Conservation (phyloP, 805 yeast genomes). For the Middelhovenomyces tepae region DNA sequence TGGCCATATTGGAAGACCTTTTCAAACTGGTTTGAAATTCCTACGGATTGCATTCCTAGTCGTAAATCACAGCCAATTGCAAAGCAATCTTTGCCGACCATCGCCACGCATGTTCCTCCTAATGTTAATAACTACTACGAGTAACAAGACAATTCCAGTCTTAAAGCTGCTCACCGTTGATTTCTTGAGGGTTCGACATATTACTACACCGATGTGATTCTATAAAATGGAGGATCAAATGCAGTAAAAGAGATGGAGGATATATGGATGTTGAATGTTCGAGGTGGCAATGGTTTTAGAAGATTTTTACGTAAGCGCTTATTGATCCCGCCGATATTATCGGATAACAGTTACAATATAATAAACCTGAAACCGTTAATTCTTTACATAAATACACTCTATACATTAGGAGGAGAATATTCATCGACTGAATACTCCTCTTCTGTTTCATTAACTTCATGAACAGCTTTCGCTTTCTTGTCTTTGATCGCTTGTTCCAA, state of each 20-base stretch:
- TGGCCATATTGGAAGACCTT: conserved; percentile 75
- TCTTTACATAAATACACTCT: too few relatives aligned
- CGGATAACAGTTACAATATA: too few relatives aligned
- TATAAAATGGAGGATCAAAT: too few relatives aligned
- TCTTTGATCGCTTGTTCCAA: conserved; percentile 18
- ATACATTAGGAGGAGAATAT: too few relatives aligned
- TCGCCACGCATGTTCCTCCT: conserved; percentile 96
- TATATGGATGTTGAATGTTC: too few relatives aligned
- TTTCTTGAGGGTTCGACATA: conserved; percentile 32
- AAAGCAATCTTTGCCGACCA: conserved; percentile 97
- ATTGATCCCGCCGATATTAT: too few relatives aligned
- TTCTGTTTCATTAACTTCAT: not conserved
- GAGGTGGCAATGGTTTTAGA: too few relatives aligned
- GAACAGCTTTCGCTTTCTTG: conserved; percentile 3
- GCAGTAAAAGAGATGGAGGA: too few relatives aligned
- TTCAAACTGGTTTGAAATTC: conserved; percentile 87
- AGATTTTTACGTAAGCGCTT: too few relatives aligned
- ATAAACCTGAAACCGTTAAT: too few relatives aligned
- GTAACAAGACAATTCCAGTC: not conserved
- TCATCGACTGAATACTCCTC: too few relatives aligned
- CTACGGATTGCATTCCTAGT: conserved; percentile 87
- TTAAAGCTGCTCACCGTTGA: conserved; percentile 19
- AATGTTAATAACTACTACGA: conserved; percentile 2
- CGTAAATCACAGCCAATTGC: conserved; percentile 96
- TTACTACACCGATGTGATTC: too few relatives aligned